phyloP scores from a whole-genome alignment of 306 rosid genomes.

The Calophaca sinica region DNA sequence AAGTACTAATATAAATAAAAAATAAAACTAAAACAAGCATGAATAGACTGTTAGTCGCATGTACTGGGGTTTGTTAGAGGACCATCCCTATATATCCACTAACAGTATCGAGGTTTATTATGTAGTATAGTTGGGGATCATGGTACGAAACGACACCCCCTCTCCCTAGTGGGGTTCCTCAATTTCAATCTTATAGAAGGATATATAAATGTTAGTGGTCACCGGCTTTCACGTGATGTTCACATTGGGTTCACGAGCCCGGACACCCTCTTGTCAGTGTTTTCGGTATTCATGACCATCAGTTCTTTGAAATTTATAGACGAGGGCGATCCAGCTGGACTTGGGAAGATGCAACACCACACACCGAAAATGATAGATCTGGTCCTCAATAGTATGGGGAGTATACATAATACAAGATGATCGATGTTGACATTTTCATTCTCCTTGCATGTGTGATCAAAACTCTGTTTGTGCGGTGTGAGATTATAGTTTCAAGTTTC shows the following conservation, averaged over 20 bases:
- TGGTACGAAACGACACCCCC: neutral
- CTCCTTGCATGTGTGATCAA: neutral
- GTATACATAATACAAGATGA: neutral
- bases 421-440: slow-evolving; percentile 8
- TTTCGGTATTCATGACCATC: neutral
- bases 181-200: neutral
- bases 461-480: no score
- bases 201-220: neutral
- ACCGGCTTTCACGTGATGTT: slow-evolving; percentile 49
- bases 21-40: neutral
- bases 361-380: slow-evolving; percentile 7
- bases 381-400: neutral
- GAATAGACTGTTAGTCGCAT: slow-evolving; percentile 27
- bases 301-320: slow-evolving; percentile 34
- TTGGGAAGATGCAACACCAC: slow-evolving; percentile 4
- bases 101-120: neutral
- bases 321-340: slow-evolving; percentile 13
- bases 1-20: no score
- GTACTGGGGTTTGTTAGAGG: neutral
- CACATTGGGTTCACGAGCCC: slow-evolving; percentile 48
- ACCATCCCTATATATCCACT: neutral
- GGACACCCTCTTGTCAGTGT: slow-evolving; percentile 47
- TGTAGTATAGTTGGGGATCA: neutral
- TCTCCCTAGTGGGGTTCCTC: slow-evolving; percentile 5
- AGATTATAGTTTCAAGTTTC: no score